phyloP scores from a whole-genome alignment of 2,329 filamentous ascomycete genomes.

The Fusarium annulatum region DNA sequence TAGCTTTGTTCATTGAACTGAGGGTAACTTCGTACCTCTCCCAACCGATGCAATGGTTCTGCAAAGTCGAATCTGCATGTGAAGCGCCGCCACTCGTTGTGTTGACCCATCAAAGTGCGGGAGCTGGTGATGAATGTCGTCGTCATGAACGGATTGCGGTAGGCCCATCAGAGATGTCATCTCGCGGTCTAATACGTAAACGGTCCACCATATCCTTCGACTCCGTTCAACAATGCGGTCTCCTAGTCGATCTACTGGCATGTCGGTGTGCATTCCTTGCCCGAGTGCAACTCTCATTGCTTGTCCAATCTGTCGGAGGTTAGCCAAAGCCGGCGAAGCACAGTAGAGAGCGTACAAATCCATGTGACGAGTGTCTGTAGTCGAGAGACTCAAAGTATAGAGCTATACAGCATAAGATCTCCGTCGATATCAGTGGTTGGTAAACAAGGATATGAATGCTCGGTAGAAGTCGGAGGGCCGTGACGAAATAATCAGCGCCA shows the following conservation, averaged over 20 bases:
- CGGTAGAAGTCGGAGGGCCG: slow-evolving; percentile 57
- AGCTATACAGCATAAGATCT: slow-evolving; percentile 63
- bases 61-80: slow-evolving; percentile 49
- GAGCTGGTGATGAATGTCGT: slow-evolving; percentile 60
- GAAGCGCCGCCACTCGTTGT: slow-evolving; percentile 44
- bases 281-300: slow-evolving; percentile 61
- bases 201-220: slow-evolving; percentile 65
- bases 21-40: slow-evolving; percentile 35
- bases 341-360: slow-evolving; percentile 48
- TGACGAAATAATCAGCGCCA: slow-evolving; percentile 59
- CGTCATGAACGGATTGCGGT: slow-evolving; percentile 60
- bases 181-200: slow-evolving; percentile 64
- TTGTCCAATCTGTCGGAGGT: slow-evolving; percentile 54
- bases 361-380: slow-evolving; percentile 58
- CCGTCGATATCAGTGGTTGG: slow-evolving; percentile 58
- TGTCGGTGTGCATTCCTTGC: slow-evolving; percentile 64
- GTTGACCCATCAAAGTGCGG: slow-evolving; percentile 45
- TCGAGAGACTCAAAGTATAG: slow-evolving; percentile 65
- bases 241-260: slow-evolving; percentile 56
- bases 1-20: background rate
- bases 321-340: background rate
- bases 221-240: slow-evolving; percentile 57
- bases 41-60: slow-evolving; percentile 47
- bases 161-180: slow-evolving; percentile 66
- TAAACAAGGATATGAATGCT: slow-evolving; percentile 53